Evolutionary conservation across 345 rosid genomes (phyloP), one percentile per base, ranked within the genome.

Genomic region (Cardamine resedifolia): DNA sequence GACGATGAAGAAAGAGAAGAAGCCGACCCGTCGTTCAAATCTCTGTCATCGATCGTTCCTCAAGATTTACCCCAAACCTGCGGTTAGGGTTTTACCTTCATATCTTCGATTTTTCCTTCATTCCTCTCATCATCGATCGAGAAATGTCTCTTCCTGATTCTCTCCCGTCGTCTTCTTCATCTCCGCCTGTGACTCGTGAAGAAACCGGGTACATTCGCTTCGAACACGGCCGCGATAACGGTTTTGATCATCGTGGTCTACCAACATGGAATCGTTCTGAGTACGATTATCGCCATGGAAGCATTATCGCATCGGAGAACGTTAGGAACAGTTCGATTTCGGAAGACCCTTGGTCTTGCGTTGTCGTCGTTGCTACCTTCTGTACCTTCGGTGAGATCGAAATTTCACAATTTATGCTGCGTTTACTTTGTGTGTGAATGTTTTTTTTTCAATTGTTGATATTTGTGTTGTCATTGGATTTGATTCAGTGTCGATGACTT

Each of bases 261-360:
- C 79, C 63, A 0, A 72, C 76, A 10, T 77, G 80, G 80, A 70
- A 71, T 30, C 81, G 70, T 44, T 38, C 80, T 74, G 91, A 83
- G 81, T 58, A 77, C 12, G 87, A 84, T 80, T 84, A 78, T 59
- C 93, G 79, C 34, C 86, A 73, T 19, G 57, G 68, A 19, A 60
- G 77, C 45, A 82, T 80, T 74, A 87, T 83, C 41, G 73, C 69
- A 2, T 56, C 90, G 12, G 61, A 78, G 28, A 50, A 68, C 73
- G 39, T 49, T 15, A 76, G 79, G 39, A 49, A 62, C 6, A 24
- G 4, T 52, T 77, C 76, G 20, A 73, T 78, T 41, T 76, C 91
- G 2, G 91, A 88, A 56, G 97, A 92, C 49, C 83, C 94, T 5
- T 95, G 98, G 91, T 84, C 96, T 69, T 91, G 94, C 81, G 74